Evolutionary conservation across 768 basidiomycete genomes (phyloP), one percentile per base, ranked within the genome.

Genomic region (Boletus edulis): DNA sequence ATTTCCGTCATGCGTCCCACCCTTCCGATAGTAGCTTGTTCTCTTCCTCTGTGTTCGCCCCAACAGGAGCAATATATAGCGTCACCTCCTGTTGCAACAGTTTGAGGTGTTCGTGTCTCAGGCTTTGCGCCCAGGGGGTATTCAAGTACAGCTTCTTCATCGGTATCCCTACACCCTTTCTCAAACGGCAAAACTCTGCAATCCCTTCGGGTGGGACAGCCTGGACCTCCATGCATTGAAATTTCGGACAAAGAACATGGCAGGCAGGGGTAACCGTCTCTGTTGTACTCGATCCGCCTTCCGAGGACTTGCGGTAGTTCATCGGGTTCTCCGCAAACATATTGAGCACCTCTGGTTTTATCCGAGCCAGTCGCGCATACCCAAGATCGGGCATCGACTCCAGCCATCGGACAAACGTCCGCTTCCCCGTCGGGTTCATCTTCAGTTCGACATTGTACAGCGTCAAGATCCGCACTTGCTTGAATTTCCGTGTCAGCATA

Each of bases 301-400:
- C 64, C 20, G 22, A 17, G 9, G 53, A 13, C 17, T 9, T 51
- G 37, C 59, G 65, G 42, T 68, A 57, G 20, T 63, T 38, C 60
- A 59, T 40, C 5, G 76, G 73, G 55, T 81, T 73, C 48, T 71
- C 68, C 47, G 78, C 70, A 62, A 87, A 82, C n/a, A 76, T 59
- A 3, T 78, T 70, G 48, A 86, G 73, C 43, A 85, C 63, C 20
- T 69, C 60, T 32, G 64, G 52, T 44, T 72, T 71, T 38, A 82
- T 65, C 43, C 73, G 73, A n/a, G 78, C 74, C 22, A 85, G 61
- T 20, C 82, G 78, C 31, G 82, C 68, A 62, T 78, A 83, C 40
- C 62, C 69, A 20, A 89, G 62, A 27, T 73, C 65, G 11, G 85
- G 85, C 78, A 87, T 82, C 20, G 84, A 79, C 46, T 78, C 68